Percentiles rank a stretch among this genome's conserved stretches.
phyloP scores from a whole-genome alignment of 306 rosid genomes.

The Trifolium repens region DNA sequence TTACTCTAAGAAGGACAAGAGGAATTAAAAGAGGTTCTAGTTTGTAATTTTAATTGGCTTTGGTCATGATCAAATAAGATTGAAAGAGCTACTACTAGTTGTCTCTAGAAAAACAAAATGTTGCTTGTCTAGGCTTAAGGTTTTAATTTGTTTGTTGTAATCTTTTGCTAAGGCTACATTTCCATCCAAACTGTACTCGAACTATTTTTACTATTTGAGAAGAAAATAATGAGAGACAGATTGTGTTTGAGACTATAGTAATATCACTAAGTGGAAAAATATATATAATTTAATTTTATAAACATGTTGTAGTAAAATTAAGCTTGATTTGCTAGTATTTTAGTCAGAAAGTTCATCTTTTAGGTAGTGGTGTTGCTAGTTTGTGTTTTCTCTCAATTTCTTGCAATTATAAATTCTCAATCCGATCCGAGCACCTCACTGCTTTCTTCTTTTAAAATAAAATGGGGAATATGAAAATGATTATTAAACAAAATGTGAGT shows the following conservation, averaged over 20 bases:
- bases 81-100: background rate
- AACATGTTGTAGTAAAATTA: background rate
- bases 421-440: background rate
- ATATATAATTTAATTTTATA: no score
- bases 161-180: slow-evolving; percentile 7
- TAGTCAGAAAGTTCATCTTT: background rate
- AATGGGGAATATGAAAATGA: no score
- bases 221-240: background rate
- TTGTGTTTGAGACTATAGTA: background rate
- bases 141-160: slow-evolving; percentile 1
- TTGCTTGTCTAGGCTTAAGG: background rate
- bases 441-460: no score
- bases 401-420: no score
- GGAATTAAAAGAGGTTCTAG: slow-evolving; percentile 38
- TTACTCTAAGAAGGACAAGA: slow-evolving; percentile 50
- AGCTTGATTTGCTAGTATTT: background rate
- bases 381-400: no score
- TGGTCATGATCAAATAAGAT: background rate
- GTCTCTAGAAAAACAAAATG: background rate
- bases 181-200: background rate
- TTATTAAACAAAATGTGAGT: no score
- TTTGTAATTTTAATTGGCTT: background rate
- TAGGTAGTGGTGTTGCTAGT: background rate
- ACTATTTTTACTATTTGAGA: background rate
- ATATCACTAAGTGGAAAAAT: background rate